These are phyloP conservation scores for Heimioporus retisporus DNA, from an alignment of 1,284 basidiomycete genomes.

Conservation along the genomic window DNA sequence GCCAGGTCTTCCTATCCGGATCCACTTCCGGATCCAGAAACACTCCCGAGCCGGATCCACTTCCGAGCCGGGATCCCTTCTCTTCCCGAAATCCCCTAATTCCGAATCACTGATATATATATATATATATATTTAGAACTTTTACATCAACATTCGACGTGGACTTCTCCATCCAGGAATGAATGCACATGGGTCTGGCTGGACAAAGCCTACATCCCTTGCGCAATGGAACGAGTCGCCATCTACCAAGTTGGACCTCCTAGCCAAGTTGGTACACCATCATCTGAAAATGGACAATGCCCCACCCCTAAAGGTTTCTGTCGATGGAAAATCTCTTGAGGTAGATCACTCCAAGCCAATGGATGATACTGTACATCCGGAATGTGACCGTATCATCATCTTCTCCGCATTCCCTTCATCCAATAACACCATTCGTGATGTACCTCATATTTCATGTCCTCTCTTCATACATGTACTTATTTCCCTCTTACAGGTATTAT, in stretches of 20 bases:
- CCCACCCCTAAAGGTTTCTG: not conserved
- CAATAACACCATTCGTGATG: slow-evolving; percentile 13
- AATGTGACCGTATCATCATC: slow-evolving; percentile 25
- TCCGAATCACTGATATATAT: too few species aligned
- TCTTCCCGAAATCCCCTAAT: too few species aligned
- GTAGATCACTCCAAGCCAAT: not conserved
- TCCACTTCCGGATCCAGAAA: too few species aligned
- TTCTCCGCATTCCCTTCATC: slow-evolving; percentile 28
- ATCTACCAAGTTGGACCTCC: slow-evolving; percentile 1
- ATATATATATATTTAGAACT: slow-evolving; percentile 14
- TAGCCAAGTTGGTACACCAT: not conserved
- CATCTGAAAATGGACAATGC: not conserved
- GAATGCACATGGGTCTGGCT: not conserved
- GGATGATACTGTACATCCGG: not conserved
- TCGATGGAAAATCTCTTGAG: not conserved
- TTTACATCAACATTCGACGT: slow-evolving; percentile 20
- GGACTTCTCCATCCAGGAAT: slow-evolving; percentile 15
- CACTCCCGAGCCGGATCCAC: too few species aligned
- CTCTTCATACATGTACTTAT: not conserved
- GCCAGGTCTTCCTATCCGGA: too few species aligned
- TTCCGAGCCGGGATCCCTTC: too few species aligned
- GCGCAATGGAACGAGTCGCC: not conserved
- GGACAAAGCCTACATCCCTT: not conserved
- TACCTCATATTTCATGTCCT: slow-evolving; percentile 8
- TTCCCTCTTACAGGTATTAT: slow-evolving; percentile 12